Base-by-base conservation (phyloP, 179 eudicot genomes). In the Corrigiola litoralis region DNA sequence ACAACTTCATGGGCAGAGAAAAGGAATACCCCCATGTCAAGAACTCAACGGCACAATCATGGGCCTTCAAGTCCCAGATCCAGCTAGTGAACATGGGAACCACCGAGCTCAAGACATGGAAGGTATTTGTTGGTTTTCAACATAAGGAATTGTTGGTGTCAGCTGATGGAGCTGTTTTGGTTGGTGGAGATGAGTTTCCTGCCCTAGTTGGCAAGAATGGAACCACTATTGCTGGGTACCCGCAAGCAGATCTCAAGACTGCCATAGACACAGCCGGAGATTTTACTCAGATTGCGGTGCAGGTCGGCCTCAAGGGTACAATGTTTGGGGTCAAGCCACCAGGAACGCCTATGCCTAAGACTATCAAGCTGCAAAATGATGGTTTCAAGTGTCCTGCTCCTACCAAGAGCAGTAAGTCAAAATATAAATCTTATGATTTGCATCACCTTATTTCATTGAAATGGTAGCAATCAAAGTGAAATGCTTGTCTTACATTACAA, bases 261-360 rank as follows among this genome's bases (percentile, higher is more conserved):
- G 82, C 92, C 1, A 90, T 92, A 14, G 98, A 87, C 0, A 92
- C 98, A 0, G 97, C 97, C 0, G 81, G 79, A 1, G 99, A 95
- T 65, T 57, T 32, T 20, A 74, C 53, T 31, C 96, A 95, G 66
- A 91, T 91, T 36, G 67, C 84, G 38, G 81, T 73, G 3, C 64
- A 55, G 53, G 72, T 87, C 13, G 75, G 49, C 2, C 53, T 95
- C 12, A 95, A 79, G 23, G 99, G 99, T 11, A 88, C 99, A 0
- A 76, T 61, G 62, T 95, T 95, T 14, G 99, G 99, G 4, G 68
- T 87, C 52, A 76, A 63, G 68, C 73, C 72, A 4, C 76, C 66
- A 0, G 85, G 78, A 5, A 75, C 66, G 2, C 90, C 92, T 0
- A 84, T 89, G 96, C 97, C 96, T 38, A 94, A 78, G 86, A 82